phyloP scores from a whole-genome alignment of 2,329 filamentous ascomycete genomes.

The Raffaelea ambrosiae region DNA sequence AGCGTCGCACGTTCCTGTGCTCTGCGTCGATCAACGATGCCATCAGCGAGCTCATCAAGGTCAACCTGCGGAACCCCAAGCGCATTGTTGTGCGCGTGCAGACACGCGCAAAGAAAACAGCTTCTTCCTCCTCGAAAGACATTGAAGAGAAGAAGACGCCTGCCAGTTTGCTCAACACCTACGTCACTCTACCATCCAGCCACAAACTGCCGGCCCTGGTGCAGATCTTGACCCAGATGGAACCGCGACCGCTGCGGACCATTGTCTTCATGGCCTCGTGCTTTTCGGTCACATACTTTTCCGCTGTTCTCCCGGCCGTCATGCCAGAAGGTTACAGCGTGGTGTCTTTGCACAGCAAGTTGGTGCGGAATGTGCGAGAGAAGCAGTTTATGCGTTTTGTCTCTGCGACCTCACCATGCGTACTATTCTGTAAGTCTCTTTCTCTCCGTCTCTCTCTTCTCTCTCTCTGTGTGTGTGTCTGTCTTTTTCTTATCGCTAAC shows the following conservation, averaged over 20 bases:
- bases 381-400: conserved; percentile 81
- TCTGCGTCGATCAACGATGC: conserved; percentile 95
- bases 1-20: conserved; percentile 86
- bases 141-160: conserved; percentile 80
- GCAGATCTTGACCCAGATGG: conserved; percentile 59
- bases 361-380: conserved; percentile 76
- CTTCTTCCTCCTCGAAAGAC: conserved; percentile 15
- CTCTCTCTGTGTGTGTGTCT: not conserved
- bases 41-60: conserved; percentile 83
- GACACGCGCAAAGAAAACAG: conserved; percentile 37
- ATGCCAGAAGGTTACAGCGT: conserved; percentile 61
- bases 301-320: conserved; percentile 65
- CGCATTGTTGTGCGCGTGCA: conserved; percentile 93
- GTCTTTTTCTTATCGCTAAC: not conserved
- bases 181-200: conserved; percentile 64
- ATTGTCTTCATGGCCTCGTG: conserved; percentile 94
- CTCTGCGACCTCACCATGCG: conserved; percentile 62
- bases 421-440: conserved; percentile 55
- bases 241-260: conserved; percentile 70
- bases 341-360: conserved; percentile 84
- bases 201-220: conserved; percentile 72
- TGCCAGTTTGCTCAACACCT: conserved; percentile 86
- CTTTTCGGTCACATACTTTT: conserved; percentile 90
- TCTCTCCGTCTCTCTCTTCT: conserved; percentile 23
- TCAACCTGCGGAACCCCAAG: conserved; percentile 87